Evolutionary conservation across 2,329 filamentous ascomycete genomes (phyloP), one percentile per base, ranked within the genome.

Genomic region (Aspergillus hortae): DNA sequence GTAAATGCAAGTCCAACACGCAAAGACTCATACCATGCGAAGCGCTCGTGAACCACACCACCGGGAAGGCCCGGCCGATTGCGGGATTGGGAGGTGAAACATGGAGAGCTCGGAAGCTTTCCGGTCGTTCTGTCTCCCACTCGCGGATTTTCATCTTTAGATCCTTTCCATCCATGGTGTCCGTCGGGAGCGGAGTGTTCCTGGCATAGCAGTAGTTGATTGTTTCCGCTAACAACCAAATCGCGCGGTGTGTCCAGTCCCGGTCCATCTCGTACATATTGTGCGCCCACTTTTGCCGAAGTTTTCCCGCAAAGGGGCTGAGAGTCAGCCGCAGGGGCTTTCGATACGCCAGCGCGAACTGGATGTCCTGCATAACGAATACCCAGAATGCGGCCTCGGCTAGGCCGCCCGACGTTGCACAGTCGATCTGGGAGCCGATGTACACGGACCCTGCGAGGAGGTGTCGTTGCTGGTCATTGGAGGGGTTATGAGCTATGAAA

Each of bases 281-380:
- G 7, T 61, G 47, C 41, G 55, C 51, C 67, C 67, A 70, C 56
- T 59, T 61, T 2, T 49, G 58, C 11, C 59, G 63, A 1, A 70
- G 59, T 10, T 56, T 64, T 36, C 67, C 61, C 44, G 65, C 64
- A 42, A 70, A 68, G 2, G 67, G 63, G 9, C 60, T 62, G 43
- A 68, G 60, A 6, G 61, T 61, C 14, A 70, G 48, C 23, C 67
- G 62, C 10, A 70, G 59, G 36, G 67, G 63, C 51, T 64, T 67
- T 17, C 63, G 65, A 47, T 64, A 65, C 10, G 63, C 64, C 45
- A 70, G 55, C 4, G 66, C 66, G 52, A 67, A 67, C 40, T 69
- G 67, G 17, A 70, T 67, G 49, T 70, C 67, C 47, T 70, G 67
- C 55, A 67, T 65, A 3, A 70, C 66, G 44, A 67, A 70, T 10